These are phyloP conservation scores for Colletotrichum sp. DNA, from an alignment of 2,329 filamentous ascomycete species.

Conservation along the genomic window DNA sequence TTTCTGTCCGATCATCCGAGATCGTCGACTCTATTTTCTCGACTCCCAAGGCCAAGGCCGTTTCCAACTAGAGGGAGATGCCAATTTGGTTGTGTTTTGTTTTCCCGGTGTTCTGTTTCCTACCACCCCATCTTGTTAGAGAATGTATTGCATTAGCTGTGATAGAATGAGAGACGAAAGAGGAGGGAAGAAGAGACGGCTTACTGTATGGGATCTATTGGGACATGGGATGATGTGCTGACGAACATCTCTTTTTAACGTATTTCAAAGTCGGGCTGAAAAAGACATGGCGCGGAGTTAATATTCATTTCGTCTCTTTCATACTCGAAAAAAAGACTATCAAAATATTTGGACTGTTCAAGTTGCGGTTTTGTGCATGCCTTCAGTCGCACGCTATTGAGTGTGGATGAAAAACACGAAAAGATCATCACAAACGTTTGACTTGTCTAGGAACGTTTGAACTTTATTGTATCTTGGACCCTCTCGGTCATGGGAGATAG, in stretches of 20 bases:
- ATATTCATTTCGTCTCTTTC: background rate
- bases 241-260: background rate
- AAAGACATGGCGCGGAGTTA: constrained; percentile 21
- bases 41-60: constrained; percentile 3
- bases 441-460: background rate
- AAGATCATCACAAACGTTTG: background rate
- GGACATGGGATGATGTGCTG: background rate
- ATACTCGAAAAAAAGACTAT: background rate
- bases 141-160: background rate
- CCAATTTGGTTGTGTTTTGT: background rate
- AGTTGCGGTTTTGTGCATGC: background rate
- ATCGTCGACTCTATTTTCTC: constrained; percentile 77
- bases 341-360: background rate
- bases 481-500: constrained; percentile 5
- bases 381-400: background rate
- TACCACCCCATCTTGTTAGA: background rate
- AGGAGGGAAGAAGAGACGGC: background rate
- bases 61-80: constrained; percentile 9
- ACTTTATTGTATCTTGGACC: background rate
- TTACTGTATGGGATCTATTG: background rate
- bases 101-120: background rate
- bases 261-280: background rate
- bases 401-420: background rate
- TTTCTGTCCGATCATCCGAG: constrained; percentile 78
- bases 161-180: background rate